Base-by-base conservation (phyloP, 2,329 filamentous ascomycete genomes). In the Diaporthe capsici region DNA sequence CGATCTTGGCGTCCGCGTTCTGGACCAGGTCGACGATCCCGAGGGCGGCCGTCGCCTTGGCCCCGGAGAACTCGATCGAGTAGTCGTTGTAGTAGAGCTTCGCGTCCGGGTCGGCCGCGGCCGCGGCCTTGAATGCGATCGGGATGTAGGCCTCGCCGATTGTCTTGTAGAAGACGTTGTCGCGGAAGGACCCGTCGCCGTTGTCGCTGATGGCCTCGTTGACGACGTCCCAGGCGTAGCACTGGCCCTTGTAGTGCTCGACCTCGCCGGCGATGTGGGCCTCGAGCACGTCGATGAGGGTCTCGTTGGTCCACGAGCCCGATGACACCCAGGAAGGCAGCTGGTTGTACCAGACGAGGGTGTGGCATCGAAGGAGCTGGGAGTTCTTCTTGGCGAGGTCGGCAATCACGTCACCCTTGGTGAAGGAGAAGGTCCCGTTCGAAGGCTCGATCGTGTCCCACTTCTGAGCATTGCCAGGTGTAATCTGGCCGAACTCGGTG, bases 221-320 rank as follows among this genome's bases (percentile, higher is more conserved):
- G 34, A 92, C 87, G 0, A 93, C 91, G 74, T 93, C 91, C 91
- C 91, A 93, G 42, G 88, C 86, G 81, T 90, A 90, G 82, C 91
- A 92, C 78, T 89, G 85, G 73, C 90, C 88, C 81, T 88, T 88
- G 84, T 89, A 92, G 82, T 92, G 87, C 20, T 83, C 85, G 9
- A 90, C 88, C 68, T 89, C 90, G 77, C 89, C 87, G 76, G 88
- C 87, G 78, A 94, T 90, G 82, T 94, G 92, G 71, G 88, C 88
- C 81, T 91, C 85, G 77, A 93, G 84, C 34, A 82, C 80, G 5
- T 84, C 83, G 20, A 87, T 87, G 4, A 95, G 86, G 55, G 91
- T 90, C 3, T 83, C 85, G 75, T 88, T 88, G 20, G 89, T 92
- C 89, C 90, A 94, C 47, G 86, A 86, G 39, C 81, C 83, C 8